Percentiles rank a stretch among this genome's conserved stretches.
phyloP scores from a whole-genome alignment of 1,139 yeast species.

The Arxiozyma slooffiae region DNA sequence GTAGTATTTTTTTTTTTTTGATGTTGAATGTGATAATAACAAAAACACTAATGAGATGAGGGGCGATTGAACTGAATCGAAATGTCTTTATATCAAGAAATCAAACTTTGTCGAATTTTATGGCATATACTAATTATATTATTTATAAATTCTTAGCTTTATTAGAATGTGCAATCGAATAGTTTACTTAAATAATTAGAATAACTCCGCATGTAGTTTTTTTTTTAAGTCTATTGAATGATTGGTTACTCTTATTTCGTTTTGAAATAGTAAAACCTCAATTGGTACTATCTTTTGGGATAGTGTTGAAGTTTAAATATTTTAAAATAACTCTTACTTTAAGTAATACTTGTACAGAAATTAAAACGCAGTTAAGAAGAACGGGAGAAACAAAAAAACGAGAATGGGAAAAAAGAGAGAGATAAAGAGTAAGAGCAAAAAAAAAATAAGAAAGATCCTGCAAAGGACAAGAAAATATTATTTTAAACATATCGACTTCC shows the following conservation, averaged over 20 bases:
- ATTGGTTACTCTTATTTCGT: background rate
- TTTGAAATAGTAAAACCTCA: no score
- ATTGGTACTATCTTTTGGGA: no score
- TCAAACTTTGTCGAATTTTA: no score
- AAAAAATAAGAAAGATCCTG: background rate
- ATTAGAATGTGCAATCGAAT: background rate
- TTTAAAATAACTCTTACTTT: background rate
- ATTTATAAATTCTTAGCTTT: no score
- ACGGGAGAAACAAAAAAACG: no score
- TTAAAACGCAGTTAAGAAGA: background rate
- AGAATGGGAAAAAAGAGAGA: background rate
- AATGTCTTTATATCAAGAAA: conserved; percentile 40
- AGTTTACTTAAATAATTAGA: background rate
- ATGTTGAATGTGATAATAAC: conserved; percentile 41
- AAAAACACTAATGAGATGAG: conserved; percentile 42
- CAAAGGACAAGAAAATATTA: background rate
- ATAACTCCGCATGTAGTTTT: background rate
- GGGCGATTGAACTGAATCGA: conserved; percentile 32
- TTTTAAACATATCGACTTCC: no score
- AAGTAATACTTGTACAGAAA: no score
- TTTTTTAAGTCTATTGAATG: no score
- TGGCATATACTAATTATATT: background rate
- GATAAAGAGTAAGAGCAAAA: no score
- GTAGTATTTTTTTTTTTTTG: conserved; percentile 94
- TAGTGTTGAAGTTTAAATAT: no score